Conservation (phyloP, 495 filamentous ascomycete species). For the Immersiella caudata region DNA sequence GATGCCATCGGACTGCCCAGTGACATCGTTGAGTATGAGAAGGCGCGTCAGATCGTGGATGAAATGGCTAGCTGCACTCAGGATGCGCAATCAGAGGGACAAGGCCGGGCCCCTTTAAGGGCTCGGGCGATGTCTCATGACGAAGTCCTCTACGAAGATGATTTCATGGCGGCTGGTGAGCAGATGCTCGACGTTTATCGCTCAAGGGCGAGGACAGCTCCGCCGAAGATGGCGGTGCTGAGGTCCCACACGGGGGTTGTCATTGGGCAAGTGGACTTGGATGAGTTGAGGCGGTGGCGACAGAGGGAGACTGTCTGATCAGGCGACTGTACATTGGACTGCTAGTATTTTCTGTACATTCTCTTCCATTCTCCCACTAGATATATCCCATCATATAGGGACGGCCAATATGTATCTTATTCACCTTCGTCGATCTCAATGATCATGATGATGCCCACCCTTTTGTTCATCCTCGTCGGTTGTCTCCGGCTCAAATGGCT, state of each 20-base stretch:
- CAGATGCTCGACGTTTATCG: conserved; percentile 19
- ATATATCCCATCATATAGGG: background rate
- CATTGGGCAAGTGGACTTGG: conserved; percentile 33
- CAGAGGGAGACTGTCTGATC: conserved; percentile 8
- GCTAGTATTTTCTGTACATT: background rate
- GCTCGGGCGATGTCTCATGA: conserved; percentile 9
- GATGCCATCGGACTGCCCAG: conserved; percentile 44
- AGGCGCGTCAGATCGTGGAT: conserved; percentile 33
- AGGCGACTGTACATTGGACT: background rate
- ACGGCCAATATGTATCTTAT: too few relatives aligned
- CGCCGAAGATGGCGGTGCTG: conserved; percentile 31
- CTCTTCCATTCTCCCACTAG: background rate
- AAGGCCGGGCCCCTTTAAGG: conserved; percentile 38
- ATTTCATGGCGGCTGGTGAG: conserved; percentile 17
- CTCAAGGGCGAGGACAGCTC: conserved; percentile 12
- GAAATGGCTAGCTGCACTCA: conserved; percentile 33
- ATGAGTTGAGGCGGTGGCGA: conserved; percentile 35
- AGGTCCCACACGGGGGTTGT: conserved; percentile 32
- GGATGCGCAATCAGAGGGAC: conserved; percentile 36
- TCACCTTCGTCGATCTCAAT: too few relatives aligned
- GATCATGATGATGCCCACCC: too few relatives aligned
- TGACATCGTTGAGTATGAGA: conserved; percentile 42
- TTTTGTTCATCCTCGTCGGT: too few relatives aligned
- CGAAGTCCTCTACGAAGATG: conserved; percentile 17
- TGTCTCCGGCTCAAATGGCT: too few relatives aligned